A percentile compares a stretch with the other conserved stretches of the same genome.
These are phyloP conservation scores for Chaetomiaceae sp. DNA, from an alignment of 2,329 filamentous ascomycete species.

Conservation along the genomic window DNA sequence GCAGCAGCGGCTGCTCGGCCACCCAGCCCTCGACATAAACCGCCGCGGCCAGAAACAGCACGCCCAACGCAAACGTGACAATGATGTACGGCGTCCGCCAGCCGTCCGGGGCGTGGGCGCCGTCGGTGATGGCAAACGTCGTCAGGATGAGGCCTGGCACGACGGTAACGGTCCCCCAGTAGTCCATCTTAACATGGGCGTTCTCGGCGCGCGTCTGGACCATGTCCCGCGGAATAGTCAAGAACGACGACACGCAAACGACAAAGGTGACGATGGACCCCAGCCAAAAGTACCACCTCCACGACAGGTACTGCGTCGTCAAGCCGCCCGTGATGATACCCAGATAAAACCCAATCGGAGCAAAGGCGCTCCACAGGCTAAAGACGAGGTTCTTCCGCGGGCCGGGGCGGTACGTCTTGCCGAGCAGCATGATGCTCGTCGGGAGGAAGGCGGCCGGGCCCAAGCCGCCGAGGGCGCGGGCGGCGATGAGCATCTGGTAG, in stretches of 20 bases:
- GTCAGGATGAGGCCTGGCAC: slow-evolving; percentile 63
- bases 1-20: slow-evolving; percentile 63
- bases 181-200: slow-evolving; percentile 56
- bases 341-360: slow-evolving; percentile 54
- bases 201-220: slow-evolving; percentile 24
- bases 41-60: slow-evolving; percentile 53
- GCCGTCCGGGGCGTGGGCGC: slow-evolving; percentile 60
- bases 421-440: slow-evolving; percentile 64
- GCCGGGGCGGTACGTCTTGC: slow-evolving; percentile 63
- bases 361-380: slow-evolving; percentile 54
- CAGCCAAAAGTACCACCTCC: slow-evolving; percentile 69
- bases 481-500: slow-evolving; percentile 67
- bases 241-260: slow-evolving; percentile 41
- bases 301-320: slow-evolving; percentile 54
- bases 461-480: slow-evolving; percentile 69
- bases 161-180: slow-evolving; percentile 57
- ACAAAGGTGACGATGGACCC: slow-evolving; percentile 45
- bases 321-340: slow-evolving; percentile 66
- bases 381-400: slow-evolving; percentile 67
- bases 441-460: slow-evolving; percentile 69
- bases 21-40: slow-evolving; percentile 71
- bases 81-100: slow-evolving; percentile 74
- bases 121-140: slow-evolving; percentile 72
- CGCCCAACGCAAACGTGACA: slow-evolving; percentile 59
- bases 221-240: slow-evolving; percentile 38